Conservation (phyloP, 768 basidiomycete species). For the Tulasnella sp. region DNA sequence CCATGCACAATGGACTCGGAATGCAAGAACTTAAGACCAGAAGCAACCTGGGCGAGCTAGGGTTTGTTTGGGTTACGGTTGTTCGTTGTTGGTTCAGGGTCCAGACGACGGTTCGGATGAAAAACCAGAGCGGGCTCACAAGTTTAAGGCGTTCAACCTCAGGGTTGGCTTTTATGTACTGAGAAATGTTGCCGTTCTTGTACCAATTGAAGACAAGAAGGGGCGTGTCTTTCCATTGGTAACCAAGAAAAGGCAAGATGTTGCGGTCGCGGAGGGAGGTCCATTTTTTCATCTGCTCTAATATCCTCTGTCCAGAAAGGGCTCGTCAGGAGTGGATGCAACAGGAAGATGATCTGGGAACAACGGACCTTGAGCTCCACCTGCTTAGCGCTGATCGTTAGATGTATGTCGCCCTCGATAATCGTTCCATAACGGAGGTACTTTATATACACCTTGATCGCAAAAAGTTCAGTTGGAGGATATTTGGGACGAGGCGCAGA, state of each 20-base stretch:
- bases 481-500: background rate
- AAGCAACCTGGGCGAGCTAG: conserved; percentile 22
- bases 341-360: background rate
- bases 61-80: background rate
- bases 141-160: background rate
- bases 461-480: background rate
- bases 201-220: background rate
- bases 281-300: background rate
- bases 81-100: background rate
- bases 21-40: conserved; percentile 28
- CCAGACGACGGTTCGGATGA: too few species aligned
- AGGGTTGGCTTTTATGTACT: background rate
- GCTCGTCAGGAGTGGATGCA: background rate
- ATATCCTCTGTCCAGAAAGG: background rate
- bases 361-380: background rate
- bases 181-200: background rate
- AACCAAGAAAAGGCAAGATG: background rate
- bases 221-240: background rate
- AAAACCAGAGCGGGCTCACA: background rate
- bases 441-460: background rate
- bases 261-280: background rate
- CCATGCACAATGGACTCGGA: conserved; percentile 28
- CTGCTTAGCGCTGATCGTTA: background rate
- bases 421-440: background rate
- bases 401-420: background rate